A percentile compares a stretch with the other conserved stretches of the same genome.
Evolutionary conservation across 495 filamentous ascomycete genomes (phyloP).

Genomic region (Aspergillus conjunctus): DNA sequence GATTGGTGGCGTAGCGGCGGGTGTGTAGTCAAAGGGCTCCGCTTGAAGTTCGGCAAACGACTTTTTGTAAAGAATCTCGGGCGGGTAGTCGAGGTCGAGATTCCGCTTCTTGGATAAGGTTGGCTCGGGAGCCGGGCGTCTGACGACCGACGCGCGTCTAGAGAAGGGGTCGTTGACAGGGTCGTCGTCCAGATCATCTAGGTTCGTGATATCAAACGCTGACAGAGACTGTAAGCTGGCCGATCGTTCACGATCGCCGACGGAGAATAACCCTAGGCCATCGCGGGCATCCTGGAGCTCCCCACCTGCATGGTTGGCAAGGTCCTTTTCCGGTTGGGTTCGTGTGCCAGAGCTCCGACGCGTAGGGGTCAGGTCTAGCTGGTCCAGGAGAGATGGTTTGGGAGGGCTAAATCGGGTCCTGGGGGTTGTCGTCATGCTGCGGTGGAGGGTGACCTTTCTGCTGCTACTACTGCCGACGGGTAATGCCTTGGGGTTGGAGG

Average conservation of each 20-base stretch:
- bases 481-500: conserved; percentile 30
- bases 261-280: conserved; percentile 32
- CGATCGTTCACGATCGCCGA: conserved; percentile 24
- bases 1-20: conserved; percentile 18
- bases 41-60: conserved; percentile 46
- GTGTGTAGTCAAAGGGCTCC: conserved; percentile 47
- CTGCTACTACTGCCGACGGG: conserved; percentile 34
- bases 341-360: conserved; percentile 38
- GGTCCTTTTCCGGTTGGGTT: conserved; percentile 27
- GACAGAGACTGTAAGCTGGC: conserved; percentile 36
- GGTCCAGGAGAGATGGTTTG: conserved; percentile 47
- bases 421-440: conserved; percentile 42
- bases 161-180: conserved; percentile 40
- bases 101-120: conserved; percentile 37
- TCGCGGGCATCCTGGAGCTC: conserved; percentile 26
- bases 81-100: conserved; percentile 46
- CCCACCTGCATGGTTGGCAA: conserved; percentile 20
- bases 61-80: conserved; percentile 45
- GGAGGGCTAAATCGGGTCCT: conserved; percentile 50
- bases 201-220: conserved; percentile 40
- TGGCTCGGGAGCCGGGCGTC: conserved; percentile 17
- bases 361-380: conserved; percentile 46
- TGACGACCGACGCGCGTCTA: conserved; percentile 27
- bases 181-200: conserved; percentile 40
- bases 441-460: conserved; percentile 43